Base-by-base conservation (phyloP, 2,329 filamentous ascomycete genomes). In the Chaetomium olivaceum region DNA sequence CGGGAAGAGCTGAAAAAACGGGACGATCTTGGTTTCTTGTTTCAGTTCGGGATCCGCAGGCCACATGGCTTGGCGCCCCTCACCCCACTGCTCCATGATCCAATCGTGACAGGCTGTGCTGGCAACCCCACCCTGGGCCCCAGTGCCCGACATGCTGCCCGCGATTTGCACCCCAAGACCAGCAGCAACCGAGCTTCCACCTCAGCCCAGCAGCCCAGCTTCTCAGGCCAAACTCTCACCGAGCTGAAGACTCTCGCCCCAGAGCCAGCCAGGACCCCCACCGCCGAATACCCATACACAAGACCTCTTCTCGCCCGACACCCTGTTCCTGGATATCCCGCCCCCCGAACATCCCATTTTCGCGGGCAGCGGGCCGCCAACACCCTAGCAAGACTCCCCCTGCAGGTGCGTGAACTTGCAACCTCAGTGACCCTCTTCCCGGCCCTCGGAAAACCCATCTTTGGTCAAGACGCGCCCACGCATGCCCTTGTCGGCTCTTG, bases 31-130 rank as follows among this genome's bases (percentile, higher is more conserved):
- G 54, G 48, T 67, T 54, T 31, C 48, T 23, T 54, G 36, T 60
- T 59, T 63, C 56, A 57, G 56, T 51, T n/a, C 55, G 61, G 57
- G 61, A 66, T 63, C 61, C 62, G 54, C 65, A 58, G 36, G 48
- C 61, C 61, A 63, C 61, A 63, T 62, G 61, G 52, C 61, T 66
- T 63, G 65, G 61, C 61, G 21, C 46, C 36, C 60, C 61, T 39
- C 7, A 43, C 58, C 46, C 65, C 61, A 54, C 61, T 14, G 14
- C 29, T 5, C 58, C 33, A 51, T 58, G 52, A 29, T 23, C 65
- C 65, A 66, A 66, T 66, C 43, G n/a, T 19, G 29, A 52, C 48
- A 43, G 54, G 36, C 61, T 48, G 58, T 27, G 46, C 16, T 12
- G 19, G 12, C 29, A 21, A 66, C 64, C 64, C 64, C 64, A 63